These are phyloP conservation scores for Aspergillus sp. DNA, from an alignment of 2,329 filamentous ascomycete genomes.

Conservation along the genomic window DNA sequence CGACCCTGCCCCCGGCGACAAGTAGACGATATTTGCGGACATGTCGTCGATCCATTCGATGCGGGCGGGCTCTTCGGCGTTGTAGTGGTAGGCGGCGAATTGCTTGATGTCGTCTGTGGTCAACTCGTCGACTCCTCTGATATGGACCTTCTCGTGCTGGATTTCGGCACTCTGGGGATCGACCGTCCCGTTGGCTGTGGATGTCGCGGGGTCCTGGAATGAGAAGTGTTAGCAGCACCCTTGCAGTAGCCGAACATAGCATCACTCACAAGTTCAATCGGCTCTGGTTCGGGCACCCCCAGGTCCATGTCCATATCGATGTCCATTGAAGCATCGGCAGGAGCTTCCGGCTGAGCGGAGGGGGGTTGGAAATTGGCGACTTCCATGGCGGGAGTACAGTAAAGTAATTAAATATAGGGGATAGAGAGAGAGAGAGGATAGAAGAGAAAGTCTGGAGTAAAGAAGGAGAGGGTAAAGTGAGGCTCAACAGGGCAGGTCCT, in stretches of 20 bases:
- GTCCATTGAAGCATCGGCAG: slow-evolving; percentile 46
- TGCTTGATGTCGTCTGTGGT: slow-evolving; percentile 69
- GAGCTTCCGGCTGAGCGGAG: slow-evolving; percentile 2
- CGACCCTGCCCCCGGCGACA: slow-evolving; percentile 43
- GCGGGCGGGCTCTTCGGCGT: slow-evolving; percentile 45
- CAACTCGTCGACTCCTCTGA: slow-evolving; percentile 73
- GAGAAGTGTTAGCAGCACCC: not conserved
- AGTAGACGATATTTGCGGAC: slow-evolving; percentile 78
- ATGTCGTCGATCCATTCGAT: slow-evolving; percentile 95
- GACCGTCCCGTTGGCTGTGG: slow-evolving; percentile 12
- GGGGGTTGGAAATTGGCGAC: slow-evolving; percentile 4
- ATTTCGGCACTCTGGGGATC: slow-evolving; percentile 26
- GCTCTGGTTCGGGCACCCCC: slow-evolving; percentile 27
- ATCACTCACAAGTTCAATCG: slow-evolving; percentile 26
- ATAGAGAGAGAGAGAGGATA: not conserved
- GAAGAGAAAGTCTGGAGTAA: not conserved
- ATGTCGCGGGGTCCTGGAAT: slow-evolving; percentile 14
- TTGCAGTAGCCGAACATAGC: no score
- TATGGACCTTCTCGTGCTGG: slow-evolving; percentile 59
- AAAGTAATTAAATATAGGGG: not conserved
- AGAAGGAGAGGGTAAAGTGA: not conserved
- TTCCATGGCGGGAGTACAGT: no score
- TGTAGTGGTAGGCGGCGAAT: slow-evolving; percentile 62
- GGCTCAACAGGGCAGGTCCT: not conserved
- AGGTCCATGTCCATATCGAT: slow-evolving; percentile 63